phyloP scores from a whole-genome alignment of 169 alveolate species.

The Babesia ovata region DNA sequence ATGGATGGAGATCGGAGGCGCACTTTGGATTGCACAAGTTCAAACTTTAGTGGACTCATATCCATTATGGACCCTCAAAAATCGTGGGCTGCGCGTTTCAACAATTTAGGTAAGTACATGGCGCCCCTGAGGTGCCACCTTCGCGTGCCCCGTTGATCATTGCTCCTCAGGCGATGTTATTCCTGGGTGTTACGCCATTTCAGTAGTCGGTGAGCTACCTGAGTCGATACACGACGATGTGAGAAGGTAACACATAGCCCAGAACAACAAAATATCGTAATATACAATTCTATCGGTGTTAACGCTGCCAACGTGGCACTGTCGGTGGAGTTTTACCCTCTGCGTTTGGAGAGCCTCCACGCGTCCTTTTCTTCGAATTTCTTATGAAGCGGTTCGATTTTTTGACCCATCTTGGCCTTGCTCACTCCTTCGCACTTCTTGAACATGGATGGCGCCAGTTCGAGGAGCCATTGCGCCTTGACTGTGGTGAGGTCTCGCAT shows the following conservation, averaged over 20 bases:
- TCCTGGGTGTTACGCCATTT: conserved; percentile 89
- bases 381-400: conserved; percentile 93
- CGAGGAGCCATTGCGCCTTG: conserved; percentile 97
- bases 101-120: conserved; percentile 70
- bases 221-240: conserved; percentile 72
- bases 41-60: conserved; percentile 81
- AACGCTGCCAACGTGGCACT: too few relatives aligned
- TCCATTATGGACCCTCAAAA: conserved; percentile 82
- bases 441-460: conserved; percentile 97
- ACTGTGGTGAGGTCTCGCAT: conserved; percentile 96
- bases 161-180: conserved; percentile 50
- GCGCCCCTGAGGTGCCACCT: background rate
- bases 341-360: conserved; percentile 96
- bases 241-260: background rate
- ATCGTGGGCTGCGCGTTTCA: conserved; percentile 89
- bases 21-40: conserved; percentile 84
- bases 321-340: conserved; percentile 72
- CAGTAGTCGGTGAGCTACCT: conserved; percentile 85
- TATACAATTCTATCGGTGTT: background rate
- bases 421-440: conserved; percentile 86
- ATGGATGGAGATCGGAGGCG: conserved; percentile 87
- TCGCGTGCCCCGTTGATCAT: background rate
- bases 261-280: background rate
- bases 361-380: conserved; percentile 96
- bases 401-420: conserved; percentile 90